A percentile compares a stretch with the other conserved stretches of the same genome.
These are phyloP conservation scores for Oldenlandia corymbosa DNA, from an alignment of 257 asterid genomes.

Conservation along the genomic window DNA sequence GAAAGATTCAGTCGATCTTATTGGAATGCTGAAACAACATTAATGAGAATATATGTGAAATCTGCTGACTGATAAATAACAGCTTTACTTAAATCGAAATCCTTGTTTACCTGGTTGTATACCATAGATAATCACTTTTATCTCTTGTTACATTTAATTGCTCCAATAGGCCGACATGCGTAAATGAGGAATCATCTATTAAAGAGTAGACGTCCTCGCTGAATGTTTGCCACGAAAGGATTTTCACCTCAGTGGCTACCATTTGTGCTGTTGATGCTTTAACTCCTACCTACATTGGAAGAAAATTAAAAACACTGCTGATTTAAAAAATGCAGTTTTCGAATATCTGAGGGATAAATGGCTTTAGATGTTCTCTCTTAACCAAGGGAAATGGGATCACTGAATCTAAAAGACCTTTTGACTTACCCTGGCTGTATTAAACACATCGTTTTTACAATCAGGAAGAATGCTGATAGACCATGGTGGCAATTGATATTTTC, in stretches of 20 bases:
- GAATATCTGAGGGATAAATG: neutral
- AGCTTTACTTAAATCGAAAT: neutral
- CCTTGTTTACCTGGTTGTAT: constrained; percentile 65
- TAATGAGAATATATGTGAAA: constrained; percentile 3
- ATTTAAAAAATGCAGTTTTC: neutral
- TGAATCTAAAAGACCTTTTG: neutral
- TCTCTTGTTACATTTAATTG: constrained; percentile 92
- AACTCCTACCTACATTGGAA: constrained; percentile 44
- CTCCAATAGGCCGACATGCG: constrained; percentile 69
- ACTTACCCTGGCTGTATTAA: constrained; percentile 79
- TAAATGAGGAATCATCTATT: constrained; percentile 51
- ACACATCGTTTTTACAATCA: constrained; percentile 63
- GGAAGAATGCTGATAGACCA: constrained; percentile 97
- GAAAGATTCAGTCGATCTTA: constrained; percentile 65
- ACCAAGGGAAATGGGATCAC: neutral
- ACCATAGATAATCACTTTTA: constrained; percentile 88
- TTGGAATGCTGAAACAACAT: constrained; percentile 50
- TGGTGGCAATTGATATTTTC: constrained; percentile 74
- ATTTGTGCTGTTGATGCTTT: constrained; percentile 46
- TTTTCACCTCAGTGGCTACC: constrained; percentile 43
- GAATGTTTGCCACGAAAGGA: constrained; percentile 68
- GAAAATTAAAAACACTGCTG: neutral
- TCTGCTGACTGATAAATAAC: neutral
- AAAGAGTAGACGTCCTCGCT: constrained; percentile 52
- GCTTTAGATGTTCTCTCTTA: neutral